Evolutionary conservation across 2,329 filamentous ascomycete genomes (phyloP).

Genomic region (Aspergillus hortae): DNA sequence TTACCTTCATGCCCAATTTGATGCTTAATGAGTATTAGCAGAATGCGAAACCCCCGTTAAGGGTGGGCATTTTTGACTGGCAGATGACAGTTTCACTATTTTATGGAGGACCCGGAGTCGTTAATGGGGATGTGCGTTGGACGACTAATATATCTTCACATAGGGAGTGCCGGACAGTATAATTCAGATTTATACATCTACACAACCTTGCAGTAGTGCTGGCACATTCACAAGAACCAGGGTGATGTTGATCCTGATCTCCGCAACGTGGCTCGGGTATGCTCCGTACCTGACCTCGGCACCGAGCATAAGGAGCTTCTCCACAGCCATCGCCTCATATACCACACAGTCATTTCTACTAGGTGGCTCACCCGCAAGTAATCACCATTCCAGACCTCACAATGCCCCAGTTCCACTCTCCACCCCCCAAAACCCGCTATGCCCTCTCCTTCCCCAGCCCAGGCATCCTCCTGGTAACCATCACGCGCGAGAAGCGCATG

Average conservation of each 20-base stretch:
- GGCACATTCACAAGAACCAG: no score
- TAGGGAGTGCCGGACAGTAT: neutral
- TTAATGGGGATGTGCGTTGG: slow-evolving; percentile 9
- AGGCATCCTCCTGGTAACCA: slow-evolving; percentile 43
- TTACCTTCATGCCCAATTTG: no score
- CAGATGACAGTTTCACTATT: no score
- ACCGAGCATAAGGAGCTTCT: neutral
- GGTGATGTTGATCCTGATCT: no score
- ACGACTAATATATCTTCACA: neutral
- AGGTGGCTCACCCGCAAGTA: neutral
- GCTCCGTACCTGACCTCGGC: neutral
- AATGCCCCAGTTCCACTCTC: neutral
- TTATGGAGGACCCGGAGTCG: slow-evolving; percentile 1
- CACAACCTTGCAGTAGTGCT: no score
- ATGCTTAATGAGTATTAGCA: no score
- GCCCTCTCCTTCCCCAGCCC: slow-evolving; percentile 35
- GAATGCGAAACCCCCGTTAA: no score
- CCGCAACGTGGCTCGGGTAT: neutral
- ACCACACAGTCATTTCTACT: no score
- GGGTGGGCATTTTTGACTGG: no score
- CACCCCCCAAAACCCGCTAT: neutral
- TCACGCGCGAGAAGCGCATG: slow-evolving; percentile 37
- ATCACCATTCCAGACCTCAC: neutral
- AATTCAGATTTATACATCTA: no score
- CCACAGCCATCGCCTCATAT: neutral